Conservation (phyloP, 495 filamentous ascomycete genomes). For the Penicillium coprophilum region DNA sequence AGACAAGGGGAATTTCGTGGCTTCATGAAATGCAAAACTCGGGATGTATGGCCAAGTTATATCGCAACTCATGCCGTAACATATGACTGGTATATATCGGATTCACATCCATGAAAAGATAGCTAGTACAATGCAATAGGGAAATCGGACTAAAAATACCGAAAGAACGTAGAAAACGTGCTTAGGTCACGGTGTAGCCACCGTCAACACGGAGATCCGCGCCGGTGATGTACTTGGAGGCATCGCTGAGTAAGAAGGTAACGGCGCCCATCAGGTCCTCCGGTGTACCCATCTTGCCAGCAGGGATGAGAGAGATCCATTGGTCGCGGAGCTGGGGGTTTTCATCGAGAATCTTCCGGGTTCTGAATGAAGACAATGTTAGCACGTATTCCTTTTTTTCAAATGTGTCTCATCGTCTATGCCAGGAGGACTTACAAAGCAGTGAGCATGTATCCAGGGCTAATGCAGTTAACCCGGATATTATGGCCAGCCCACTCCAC, state of each 20-base stretch:
- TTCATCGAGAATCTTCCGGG: slow-evolving; percentile 89
- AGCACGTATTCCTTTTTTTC: slow-evolving; percentile 9
- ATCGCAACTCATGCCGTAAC: neutral
- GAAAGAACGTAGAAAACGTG: neutral
- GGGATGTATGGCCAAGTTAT: neutral
- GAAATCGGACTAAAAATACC: neutral
- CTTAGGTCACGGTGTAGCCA: slow-evolving; percentile 82
- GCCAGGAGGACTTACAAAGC: slow-evolving; percentile 58
- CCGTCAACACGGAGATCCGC: slow-evolving; percentile 89
- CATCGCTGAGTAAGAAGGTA: slow-evolving; percentile 85
- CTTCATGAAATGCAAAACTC: neutral
- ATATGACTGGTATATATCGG: neutral
- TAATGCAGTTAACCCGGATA: slow-evolving; percentile 90
- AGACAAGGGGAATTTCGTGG: neutral
- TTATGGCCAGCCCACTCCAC: slow-evolving; percentile 86
- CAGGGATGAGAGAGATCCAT: slow-evolving; percentile 89
- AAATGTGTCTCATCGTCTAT: neutral
- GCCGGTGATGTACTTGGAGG: slow-evolving; percentile 81
- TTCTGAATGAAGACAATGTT: slow-evolving; percentile 50
- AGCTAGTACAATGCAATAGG: neutral
- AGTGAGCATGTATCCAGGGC: slow-evolving; percentile 92
- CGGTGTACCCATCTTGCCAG: slow-evolving; percentile 88
- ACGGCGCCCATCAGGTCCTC: slow-evolving; percentile 93
- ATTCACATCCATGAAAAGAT: neutral
- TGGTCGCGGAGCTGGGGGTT: slow-evolving; percentile 82